Percentiles rank a stretch among this genome's conserved stretches.
These are phyloP conservation scores for Ceratocystis lukuohia DNA, from an alignment of 2,329 filamentous ascomycete genomes.

Conservation along the genomic window DNA sequence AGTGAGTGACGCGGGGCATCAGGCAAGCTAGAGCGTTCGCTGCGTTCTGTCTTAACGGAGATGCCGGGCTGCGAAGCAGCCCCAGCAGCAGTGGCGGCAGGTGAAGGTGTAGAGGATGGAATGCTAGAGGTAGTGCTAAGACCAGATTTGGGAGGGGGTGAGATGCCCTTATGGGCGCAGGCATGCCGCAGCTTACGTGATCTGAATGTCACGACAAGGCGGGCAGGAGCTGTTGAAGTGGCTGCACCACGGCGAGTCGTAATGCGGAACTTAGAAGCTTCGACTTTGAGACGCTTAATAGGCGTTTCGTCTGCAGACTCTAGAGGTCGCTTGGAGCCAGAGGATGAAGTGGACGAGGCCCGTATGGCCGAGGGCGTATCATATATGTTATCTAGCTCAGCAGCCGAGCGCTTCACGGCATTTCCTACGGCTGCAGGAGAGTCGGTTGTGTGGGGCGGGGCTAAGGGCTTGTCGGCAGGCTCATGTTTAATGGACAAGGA, in stretches of 20 bases:
- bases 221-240: background rate
- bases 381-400: slow-evolving; percentile 14
- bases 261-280: slow-evolving; percentile 7
- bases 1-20: slow-evolving; percentile 12
- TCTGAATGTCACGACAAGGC: slow-evolving; percentile 16
- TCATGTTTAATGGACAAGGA: slow-evolving; percentile 19
- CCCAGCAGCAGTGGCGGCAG: background rate
- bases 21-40: slow-evolving; percentile 15
- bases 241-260: background rate
- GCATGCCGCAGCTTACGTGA: slow-evolving; percentile 15
- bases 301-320: slow-evolving; percentile 9
- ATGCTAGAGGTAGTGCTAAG: slow-evolving; percentile 8
- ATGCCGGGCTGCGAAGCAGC: slow-evolving; percentile 3
- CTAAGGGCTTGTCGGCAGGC: slow-evolving; percentile 6
- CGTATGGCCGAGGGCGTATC: background rate
- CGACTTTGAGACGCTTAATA: slow-evolving; percentile 15
- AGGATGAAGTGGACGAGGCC: background rate
- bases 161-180: slow-evolving; percentile 16
- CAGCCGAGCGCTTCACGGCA: background rate
- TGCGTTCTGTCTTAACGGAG: slow-evolving; percentile 18
- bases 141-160: slow-evolving; percentile 9
- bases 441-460: background rate
- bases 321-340: slow-evolving; percentile 15
- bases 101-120: slow-evolving; percentile 10
- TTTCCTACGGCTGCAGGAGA: background rate